A percentile compares a stretch with the other conserved stretches of the same genome.
Conservation (phyloP, 2,329 filamentous ascomycete species). For the Aspergillus fischeri region DNA sequence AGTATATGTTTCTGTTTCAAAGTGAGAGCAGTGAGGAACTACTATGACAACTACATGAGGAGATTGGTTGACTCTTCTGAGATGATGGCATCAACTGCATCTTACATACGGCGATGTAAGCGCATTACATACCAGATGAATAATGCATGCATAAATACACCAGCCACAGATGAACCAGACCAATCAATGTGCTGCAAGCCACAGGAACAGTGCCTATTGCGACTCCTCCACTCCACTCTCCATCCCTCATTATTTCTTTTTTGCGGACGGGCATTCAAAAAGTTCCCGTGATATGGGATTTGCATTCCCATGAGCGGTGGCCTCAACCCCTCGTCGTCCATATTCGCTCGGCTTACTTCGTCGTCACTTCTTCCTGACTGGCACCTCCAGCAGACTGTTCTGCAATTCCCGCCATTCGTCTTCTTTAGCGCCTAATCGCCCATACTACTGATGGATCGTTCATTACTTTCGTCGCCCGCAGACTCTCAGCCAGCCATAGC, state of each 20-base stretch:
- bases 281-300: constrained; percentile 20
- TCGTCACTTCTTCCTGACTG: constrained; percentile 1
- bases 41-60: not conserved
- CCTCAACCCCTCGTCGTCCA: constrained; percentile 15
- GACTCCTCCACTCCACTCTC: constrained; percentile 3
- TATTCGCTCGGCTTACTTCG: constrained; percentile 7
- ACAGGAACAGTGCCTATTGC: constrained; percentile 1
- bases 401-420: constrained; percentile 9
- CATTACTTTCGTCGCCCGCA: constrained; percentile 44
- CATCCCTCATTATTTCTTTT: constrained; percentile 3
- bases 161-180: constrained; percentile 13
- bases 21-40: not conserved
- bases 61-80: not conserved
- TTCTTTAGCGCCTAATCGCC: constrained; percentile 9
- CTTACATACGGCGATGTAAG: constrained; percentile 1
- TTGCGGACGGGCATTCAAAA: constrained; percentile 5
- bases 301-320: constrained; percentile 19
- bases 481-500: constrained; percentile 51
- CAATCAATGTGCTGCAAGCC: constrained; percentile 9
- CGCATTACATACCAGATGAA: not conserved
- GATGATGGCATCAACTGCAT: not conserved
- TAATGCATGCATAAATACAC: not conserved
- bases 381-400: not conserved
- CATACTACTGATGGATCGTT: constrained; percentile 51
- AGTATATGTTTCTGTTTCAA: not conserved